phyloP scores from a whole-genome alignment of 768 basidiomycete genomes.

The Collybia nuda region DNA sequence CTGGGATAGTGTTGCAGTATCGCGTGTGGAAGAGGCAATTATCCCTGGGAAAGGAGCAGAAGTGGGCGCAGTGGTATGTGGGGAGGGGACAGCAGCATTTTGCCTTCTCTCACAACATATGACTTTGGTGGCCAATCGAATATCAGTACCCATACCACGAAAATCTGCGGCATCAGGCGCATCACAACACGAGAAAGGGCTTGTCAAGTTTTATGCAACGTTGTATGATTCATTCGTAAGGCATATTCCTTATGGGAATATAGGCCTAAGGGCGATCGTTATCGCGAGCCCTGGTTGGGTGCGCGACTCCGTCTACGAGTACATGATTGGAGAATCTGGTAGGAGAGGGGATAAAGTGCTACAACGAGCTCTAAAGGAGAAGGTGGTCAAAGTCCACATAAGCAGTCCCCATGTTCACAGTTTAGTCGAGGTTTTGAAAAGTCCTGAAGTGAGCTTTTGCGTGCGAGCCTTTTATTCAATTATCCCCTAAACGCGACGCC shows the following conservation, averaged over 20 bases:
- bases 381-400: conserved; percentile 88
- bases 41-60: conserved; percentile 95
- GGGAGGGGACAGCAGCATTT: conserved; percentile 93
- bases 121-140: conserved; percentile 89
- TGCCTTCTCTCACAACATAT: conserved; percentile 96
- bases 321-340: conserved; percentile 79
- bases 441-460: conserved; percentile 74
- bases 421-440: conserved; percentile 89
- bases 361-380: conserved; percentile 73
- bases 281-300: conserved; percentile 98
- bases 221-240: conserved; percentile 86
- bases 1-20: conserved; percentile 90
- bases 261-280: conserved; percentile 82
- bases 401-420: conserved; percentile 96
- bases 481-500: background rate
- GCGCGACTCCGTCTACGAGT: conserved; percentile 82
- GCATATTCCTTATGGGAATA: conserved; percentile 82
- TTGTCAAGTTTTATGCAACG: conserved; percentile 78
- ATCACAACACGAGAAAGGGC: conserved; percentile 90
- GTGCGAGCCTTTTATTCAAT: background rate
- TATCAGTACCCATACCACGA: conserved; percentile 86
- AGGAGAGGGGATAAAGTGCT: conserved; percentile 81
- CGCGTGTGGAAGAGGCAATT: conserved; percentile 84
- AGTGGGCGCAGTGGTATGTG: conserved; percentile 92
- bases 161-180: conserved; percentile 83